Base-by-base conservation (phyloP, 106 monocot species). In the Dendrobium chrysotoxum region DNA sequence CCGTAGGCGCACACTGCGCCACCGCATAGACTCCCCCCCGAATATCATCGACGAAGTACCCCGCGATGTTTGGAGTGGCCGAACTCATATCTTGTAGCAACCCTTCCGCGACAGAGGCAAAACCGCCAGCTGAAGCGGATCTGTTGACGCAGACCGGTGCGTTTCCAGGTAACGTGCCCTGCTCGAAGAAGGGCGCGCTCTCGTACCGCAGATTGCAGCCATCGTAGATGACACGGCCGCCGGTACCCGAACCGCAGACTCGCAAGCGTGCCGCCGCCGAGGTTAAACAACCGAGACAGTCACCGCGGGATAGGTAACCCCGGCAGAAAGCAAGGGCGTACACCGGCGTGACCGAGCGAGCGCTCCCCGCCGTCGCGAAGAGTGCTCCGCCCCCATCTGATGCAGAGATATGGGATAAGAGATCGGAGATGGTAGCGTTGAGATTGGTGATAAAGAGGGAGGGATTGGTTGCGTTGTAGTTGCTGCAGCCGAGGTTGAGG, bases 121-220 rank as follows among this genome's bases (percentile, higher is more conserved):
- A 76, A 7, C 70, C 83, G 0, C 4, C 42, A 3, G 30, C 38
- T 0, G 40, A 9, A 38, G 35, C 70, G 13, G 86, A 75, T 9
- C 28, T 11, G 61, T 83, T 76, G 74, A 31, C 46, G 83, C 91
- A 91, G 12, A 85, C n/a, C 21, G 53, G 82, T 11, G 42, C 73
- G 83, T 87, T 89, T 3, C 92, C 92, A 40, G 77, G 87, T 31
- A 72, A 64, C 54, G 89, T 85, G 28, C 84, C 30, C 79, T 86
- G 83, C 65, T 92, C 85, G 84, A 78, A 92, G 79, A 92, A 92
- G 40, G 58, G 26, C 23, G 75, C 77, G 84, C 79, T 80, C 87
- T 92, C 92, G 77, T 92, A 89, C 28, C 92, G 81, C 75, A 89
- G 75, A 77, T 85, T 75, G 88, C 92, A 91, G 28, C 89, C 91